Percentiles rank a stretch among this genome's conserved stretches.
These are phyloP conservation scores for Hyparrhenia diplandra DNA, from an alignment of 176 grass and related monocot genomes.

Conservation along the genomic window DNA sequence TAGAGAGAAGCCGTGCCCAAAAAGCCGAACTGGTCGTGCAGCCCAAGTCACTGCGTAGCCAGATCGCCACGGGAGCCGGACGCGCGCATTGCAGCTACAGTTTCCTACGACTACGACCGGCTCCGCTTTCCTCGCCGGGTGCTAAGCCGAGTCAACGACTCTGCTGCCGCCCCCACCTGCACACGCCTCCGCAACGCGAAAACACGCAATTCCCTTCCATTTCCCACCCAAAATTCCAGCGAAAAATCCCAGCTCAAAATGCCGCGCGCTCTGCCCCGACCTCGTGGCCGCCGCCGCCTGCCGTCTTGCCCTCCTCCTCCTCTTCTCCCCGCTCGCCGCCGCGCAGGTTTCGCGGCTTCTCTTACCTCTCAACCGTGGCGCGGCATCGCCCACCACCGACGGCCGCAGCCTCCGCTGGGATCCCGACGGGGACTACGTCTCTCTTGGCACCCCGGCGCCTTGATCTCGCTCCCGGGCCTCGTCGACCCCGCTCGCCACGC, in stretches of 20 bases:
- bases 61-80: too few relatives aligned
- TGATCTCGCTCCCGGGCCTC: slow-evolving; percentile 36
- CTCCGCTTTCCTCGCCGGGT: slow-evolving; percentile 8
- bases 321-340: slow-evolving; percentile 6
- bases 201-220: not conserved
- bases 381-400: slow-evolving; percentile 11
- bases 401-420: slow-evolving; percentile 48
- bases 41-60: too few relatives aligned
- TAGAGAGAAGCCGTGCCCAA: too few relatives aligned
- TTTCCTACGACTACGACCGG: too few relatives aligned
- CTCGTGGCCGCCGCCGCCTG: not conserved
- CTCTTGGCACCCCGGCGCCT: slow-evolving; percentile 30
- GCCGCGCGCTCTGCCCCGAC: not conserved
- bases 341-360: slow-evolving; percentile 39
- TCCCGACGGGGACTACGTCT: slow-evolving; percentile 41
- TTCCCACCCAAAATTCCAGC: slow-evolving; percentile 20
- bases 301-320: slow-evolving; percentile 32
- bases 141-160: slow-evolving; percentile 27
- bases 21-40: too few relatives aligned
- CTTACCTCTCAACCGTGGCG: slow-evolving; percentile 70
- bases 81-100: too few relatives aligned
- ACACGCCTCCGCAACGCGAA: not conserved
- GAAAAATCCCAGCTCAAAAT: slow-evolving; percentile 8
- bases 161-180: not conserved
- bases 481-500: slow-evolving; percentile 62